Base-by-base conservation (phyloP, 164 flowering plant genomes). In the Liriodendron chinense region DNA sequence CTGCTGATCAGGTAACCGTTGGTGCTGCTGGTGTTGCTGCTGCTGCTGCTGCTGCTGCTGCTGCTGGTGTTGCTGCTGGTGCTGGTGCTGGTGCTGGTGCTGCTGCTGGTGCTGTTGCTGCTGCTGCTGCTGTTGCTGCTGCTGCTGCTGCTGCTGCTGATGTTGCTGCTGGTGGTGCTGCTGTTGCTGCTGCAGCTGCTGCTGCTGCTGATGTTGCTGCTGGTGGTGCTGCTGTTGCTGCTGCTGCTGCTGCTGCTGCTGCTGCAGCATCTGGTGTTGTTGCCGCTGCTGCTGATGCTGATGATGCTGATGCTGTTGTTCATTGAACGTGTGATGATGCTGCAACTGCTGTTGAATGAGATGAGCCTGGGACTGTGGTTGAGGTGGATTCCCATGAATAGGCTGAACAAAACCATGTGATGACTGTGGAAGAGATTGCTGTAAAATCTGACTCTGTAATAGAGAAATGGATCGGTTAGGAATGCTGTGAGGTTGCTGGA, bases 401-500 rank as follows among this genome's bases (percentile, higher is more conserved):
- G 74, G 79, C 72, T 86, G 94, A 56, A 84, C 77, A 79, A 87
- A 88, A 43, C 85, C 49, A 18, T 83, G 83, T 53, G 63, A 73
- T 18, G 72, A 68, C 56, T 85, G 94, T 68, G 92, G 76, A 68
- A 88, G 97, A 65, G 90, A 63, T 64, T 86, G 91, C 76, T 84
- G 92, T 78, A 89, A 50, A 81, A 88, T 86, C 76, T 90, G 98
- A 57, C 85, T 78, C 68, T 85, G 92, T 80, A 89, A 67, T 14
- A 88, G 49, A 79, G 85, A 74, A 56, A 86, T 68, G 70, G 93
- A 71, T 75, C 85, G 72, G 75, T 72, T 80, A 2, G 88, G 76
- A 16, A 84, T 77, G 71, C 43, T 82, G 72, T 86, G 92, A 21
- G 87, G 76, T 72, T 87, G 94, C 78, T 89, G 98, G 79, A 89